Conservation (phyloP, 805 yeast genomes). For the Candida andamanensis region DNA sequence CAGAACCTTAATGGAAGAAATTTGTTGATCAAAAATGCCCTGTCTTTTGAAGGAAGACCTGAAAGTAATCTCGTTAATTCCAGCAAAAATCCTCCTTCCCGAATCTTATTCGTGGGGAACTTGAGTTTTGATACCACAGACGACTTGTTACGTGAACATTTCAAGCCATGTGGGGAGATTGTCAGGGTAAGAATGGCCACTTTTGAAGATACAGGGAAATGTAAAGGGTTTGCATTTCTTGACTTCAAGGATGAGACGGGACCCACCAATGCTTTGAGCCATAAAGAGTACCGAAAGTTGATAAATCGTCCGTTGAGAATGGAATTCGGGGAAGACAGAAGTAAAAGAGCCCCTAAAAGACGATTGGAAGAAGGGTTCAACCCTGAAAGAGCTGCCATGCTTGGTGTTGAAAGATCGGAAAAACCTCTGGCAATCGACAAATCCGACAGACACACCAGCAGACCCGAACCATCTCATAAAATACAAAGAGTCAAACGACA, state of each 20-base stretch:
- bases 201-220: constrained; percentile 93
- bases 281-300: constrained; percentile 58
- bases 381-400: constrained; percentile 8
- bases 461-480: constrained; percentile 1
- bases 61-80: constrained; percentile 19
- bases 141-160: constrained; percentile 71
- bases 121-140: constrained; percentile 87
- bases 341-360: constrained; percentile 58
- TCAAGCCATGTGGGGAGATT: constrained; percentile 89
- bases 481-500: constrained; percentile 8
- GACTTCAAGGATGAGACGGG: constrained; percentile 80
- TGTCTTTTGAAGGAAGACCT: constrained; percentile 86
- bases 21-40: constrained; percentile 74
- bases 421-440: no score
- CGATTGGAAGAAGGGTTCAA: constrained; percentile 11
- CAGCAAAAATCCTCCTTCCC: constrained; percentile 80
- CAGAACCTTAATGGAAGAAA: constrained; percentile 75
- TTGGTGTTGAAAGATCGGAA: neutral
- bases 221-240: constrained; percentile 93
- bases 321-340: constrained; percentile 94
- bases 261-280: constrained; percentile 77
- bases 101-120: constrained; percentile 89
- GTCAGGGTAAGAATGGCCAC: constrained; percentile 89
- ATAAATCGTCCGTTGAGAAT: constrained; percentile 74
- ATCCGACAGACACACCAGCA: constrained; percentile 5